Base-by-base conservation (phyloP, 352 stramenopile species). In the Pythium phragmiticola region DNA sequence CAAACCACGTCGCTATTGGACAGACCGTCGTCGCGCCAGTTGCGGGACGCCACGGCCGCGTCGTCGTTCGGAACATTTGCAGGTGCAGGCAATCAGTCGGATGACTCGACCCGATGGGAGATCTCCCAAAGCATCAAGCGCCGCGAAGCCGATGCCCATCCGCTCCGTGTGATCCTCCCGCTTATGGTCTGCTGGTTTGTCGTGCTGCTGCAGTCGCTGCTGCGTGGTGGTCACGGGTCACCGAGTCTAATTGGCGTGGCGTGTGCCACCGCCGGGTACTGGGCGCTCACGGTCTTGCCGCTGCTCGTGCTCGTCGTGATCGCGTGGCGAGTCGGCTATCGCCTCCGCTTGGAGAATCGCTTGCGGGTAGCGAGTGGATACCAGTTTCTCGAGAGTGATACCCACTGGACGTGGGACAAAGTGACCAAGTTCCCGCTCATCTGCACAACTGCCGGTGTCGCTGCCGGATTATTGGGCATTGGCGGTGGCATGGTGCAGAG, bases 401-500 rank as follows among this genome's bases (percentile, higher is more conserved):
- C 98, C n/a, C 78, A 97, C 76, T 99, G 96, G 96, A 92, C 96
- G 60, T 75, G 71, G 39, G 70, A 69, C n/a, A 80, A 83, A 3
- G 95, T 95, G 2, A 72, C 98, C 41, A 71, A 96, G 17, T 99
- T 99, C 76, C 97, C 97, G 1, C 53, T 79, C 0, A 81, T 98
- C 65, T 99, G 95, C 53, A 88, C 89, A 23, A 78, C 98, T 16
- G 96, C 96, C 4, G 97, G 97, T 26, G 80, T 99, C 37, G 94
- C 94, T 63, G 96, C 96, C n/a, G 96, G 96, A 13, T 80, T 99
- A 49, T 90, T 99, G 60, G 97, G 97, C n/a, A 92, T 99, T 26
- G 97, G 96, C 43, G 97, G 96, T 39, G 97, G 98, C 26, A 98
- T 99, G 74, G 93, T 99, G n/a, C 98, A 98, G 64, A 95, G 95